These are phyloP conservation scores for Cryptococcus jaspeensis DNA, from an alignment of 1,284 basidiomycete species.

Conservation along the genomic window DNA sequence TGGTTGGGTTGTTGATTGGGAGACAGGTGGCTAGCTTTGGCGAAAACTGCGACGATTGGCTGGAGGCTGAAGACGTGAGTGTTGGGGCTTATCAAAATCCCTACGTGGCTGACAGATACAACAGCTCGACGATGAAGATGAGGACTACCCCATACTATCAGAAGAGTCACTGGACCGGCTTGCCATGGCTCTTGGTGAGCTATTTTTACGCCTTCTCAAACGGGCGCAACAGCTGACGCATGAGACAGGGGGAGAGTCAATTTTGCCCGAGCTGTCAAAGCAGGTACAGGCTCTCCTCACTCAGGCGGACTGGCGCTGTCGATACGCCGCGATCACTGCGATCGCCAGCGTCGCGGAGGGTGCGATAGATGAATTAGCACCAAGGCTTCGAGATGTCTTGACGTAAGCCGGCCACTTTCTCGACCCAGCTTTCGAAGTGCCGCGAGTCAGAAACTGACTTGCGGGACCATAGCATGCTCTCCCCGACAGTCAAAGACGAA, in stretches of 20 bases:
- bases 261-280: conserved; percentile 71
- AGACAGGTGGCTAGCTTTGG: conserved; percentile 45
- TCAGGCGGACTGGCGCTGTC: conserved; percentile 67
- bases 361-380: conserved; percentile 20
- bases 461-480: conserved; percentile 67
- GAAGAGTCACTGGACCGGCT: conserved; percentile 75
- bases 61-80: conserved; percentile 66
- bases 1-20: conserved; percentile 36
- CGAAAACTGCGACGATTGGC: conserved; percentile 63
- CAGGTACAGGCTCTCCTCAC: conserved; percentile 75
- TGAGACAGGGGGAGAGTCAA: conserved; percentile 56
- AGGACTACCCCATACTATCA: conserved; percentile 68
- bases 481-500: conserved; percentile 69
- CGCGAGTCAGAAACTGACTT: too few species aligned
- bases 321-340: conserved; percentile 73
- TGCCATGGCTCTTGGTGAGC: conserved; percentile 64
- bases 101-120: not conserved
- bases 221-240: conserved; percentile 7
- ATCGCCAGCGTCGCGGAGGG: conserved; percentile 37
- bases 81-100: not conserved
- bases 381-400: conserved; percentile 16
- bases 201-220: not conserved
- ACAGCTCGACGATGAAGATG: conserved; percentile 67
- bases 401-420: conserved; percentile 9
- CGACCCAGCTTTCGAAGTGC: not conserved